Conservation (phyloP, 306 rosid species). For the Quercus gilva region DNA sequence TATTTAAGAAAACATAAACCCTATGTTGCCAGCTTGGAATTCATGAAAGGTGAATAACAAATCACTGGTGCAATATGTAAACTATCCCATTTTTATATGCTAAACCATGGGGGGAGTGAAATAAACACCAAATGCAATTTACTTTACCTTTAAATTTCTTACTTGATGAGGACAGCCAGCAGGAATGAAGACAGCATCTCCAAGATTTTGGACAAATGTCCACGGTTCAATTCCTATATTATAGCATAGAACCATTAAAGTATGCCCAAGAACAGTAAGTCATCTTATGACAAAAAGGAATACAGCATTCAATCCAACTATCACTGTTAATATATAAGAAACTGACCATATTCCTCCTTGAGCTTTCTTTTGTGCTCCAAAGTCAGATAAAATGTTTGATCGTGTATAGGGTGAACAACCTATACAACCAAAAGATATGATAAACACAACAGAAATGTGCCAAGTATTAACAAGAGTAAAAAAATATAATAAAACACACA, state of each 20-base stretch:
- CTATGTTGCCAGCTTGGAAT: too few species aligned
- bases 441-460: neutral
- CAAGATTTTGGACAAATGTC: constrained; percentile 51
- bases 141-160: constrained; percentile 45
- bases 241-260: neutral
- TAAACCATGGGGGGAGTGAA: neutral
- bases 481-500: too few species aligned
- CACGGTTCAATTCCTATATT: constrained; percentile 50
- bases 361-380: constrained; percentile 68
- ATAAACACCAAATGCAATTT: neutral
- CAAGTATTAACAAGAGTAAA: neutral
- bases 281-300: neutral
- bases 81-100: neutral
- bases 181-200: constrained; percentile 55
- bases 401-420: constrained; percentile 77
- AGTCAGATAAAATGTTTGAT: constrained; percentile 68
- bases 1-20: too few species aligned
- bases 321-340: neutral
- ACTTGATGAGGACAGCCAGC: constrained; percentile 66
- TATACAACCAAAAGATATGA: constrained; percentile 5
- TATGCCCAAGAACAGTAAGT: too few species aligned
- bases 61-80: neutral
- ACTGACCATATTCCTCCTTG: constrained; percentile 75
- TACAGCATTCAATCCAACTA: neutral
- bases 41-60: too few species aligned